Evolutionary conservation across 139 green algal genomes (phyloP).

Genomic region (Micractinium conductrix): DNA sequence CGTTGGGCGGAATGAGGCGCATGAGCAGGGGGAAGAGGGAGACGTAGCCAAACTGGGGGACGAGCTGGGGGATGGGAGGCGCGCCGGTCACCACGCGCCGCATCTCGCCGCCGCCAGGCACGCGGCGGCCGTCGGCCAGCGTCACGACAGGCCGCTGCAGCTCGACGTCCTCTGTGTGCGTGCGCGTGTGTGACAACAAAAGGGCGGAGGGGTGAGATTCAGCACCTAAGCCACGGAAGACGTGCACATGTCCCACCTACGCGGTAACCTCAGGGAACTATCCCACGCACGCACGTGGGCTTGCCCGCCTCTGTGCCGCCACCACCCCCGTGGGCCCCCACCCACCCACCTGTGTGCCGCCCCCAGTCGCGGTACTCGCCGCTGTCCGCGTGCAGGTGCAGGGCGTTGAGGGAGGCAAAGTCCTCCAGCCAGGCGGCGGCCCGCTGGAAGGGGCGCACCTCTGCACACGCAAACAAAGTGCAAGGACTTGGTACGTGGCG

Average conservation of each 20-base stretch:
- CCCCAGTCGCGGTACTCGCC: constrained; percentile 86
- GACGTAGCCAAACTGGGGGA: constrained; percentile 72
- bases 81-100: constrained; percentile 16
- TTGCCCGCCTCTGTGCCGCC: background rate
- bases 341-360: constrained; percentile 87
- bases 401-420: constrained; percentile 54
- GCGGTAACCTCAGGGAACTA: too few relatives aligned
- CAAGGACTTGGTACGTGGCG: too few relatives aligned
- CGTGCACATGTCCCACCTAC: too few relatives aligned
- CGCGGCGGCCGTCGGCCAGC: constrained; percentile 14
- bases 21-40: constrained; percentile 94
- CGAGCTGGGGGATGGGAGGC: background rate
- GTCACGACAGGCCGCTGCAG: constrained; percentile 1
- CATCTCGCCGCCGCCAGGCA: background rate
- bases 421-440: constrained; percentile 54
- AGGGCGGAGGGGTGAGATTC: too few relatives aligned
- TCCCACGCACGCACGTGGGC: too few relatives aligned
- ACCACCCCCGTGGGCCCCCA: too few relatives aligned
- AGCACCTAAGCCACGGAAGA: too few relatives aligned
- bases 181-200: too few relatives aligned
- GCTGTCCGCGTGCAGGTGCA: constrained; percentile 75
- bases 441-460: constrained; percentile 35
- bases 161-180: constrained; percentile 10
- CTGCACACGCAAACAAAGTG: too few relatives aligned
- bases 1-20: constrained; percentile 75